Conservation (phyloP, 2,329 filamentous ascomycete species). For the Cytospora piceae region DNA sequence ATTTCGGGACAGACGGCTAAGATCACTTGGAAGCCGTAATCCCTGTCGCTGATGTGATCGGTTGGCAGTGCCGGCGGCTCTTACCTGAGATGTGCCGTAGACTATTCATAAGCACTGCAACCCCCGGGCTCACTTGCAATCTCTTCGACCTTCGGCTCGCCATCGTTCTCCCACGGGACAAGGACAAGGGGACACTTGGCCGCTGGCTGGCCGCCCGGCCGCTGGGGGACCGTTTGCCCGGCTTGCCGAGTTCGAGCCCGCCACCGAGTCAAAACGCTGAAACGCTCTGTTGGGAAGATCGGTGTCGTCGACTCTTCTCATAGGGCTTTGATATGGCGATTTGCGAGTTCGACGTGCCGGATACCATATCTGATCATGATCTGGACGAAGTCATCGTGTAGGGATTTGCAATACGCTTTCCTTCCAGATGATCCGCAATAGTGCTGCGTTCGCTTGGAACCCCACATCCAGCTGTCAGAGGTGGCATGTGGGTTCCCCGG, state of each 20-base stretch:
- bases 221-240: constrained; percentile 9
- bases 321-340: neutral
- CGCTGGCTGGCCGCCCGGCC: neutral
- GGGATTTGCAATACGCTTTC: neutral
- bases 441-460: neutral
- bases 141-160: neutral
- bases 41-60: constrained; percentile 21
- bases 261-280: neutral
- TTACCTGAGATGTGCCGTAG: constrained; percentile 1
- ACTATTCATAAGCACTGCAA: constrained; percentile 3
- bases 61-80: constrained; percentile 18
- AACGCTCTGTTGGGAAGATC: neutral
- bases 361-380: neutral
- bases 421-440: neutral
- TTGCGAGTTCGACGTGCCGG: neutral
- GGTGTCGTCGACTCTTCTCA: neutral
- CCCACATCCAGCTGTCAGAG: neutral
- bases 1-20: constrained; percentile 25
- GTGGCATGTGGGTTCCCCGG: constrained; percentile 1
- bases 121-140: constrained; percentile 2
- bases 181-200: constrained; percentile 2
- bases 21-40: constrained; percentile 18
- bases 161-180: neutral
- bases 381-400: neutral
- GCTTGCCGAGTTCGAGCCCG: neutral